Evolutionary conservation across 208 protist species (phyloP).

Genomic region (Leishmania tropica): DNA sequence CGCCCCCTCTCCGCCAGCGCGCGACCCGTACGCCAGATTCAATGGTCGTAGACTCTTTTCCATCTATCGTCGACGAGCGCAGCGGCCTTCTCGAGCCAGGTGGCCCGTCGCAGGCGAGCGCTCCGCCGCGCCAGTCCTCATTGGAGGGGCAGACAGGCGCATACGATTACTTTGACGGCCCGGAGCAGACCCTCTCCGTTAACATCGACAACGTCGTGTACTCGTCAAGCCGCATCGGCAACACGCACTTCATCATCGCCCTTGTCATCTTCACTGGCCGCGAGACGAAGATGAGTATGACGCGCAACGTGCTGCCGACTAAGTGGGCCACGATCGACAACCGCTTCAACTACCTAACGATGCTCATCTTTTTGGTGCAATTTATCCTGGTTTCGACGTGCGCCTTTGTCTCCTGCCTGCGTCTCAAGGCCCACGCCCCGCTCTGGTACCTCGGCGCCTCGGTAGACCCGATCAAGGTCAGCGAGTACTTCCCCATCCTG

Average conservation of each 20-base stretch:
- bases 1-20: slow-evolving; percentile 13
- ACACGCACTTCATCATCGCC: slow-evolving; percentile 84
- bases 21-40: neutral
- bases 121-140: neutral
- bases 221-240: slow-evolving; percentile 69
- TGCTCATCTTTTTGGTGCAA: slow-evolving; percentile 91
- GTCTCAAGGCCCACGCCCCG: slow-evolving; percentile 29
- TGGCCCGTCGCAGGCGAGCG: no score
- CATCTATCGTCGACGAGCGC: neutral
- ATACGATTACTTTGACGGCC: slow-evolving; percentile 9
- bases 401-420: slow-evolving; percentile 54
- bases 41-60: neutral
- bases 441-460: slow-evolving; percentile 69
- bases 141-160: neutral
- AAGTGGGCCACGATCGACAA: slow-evolving; percentile 94
- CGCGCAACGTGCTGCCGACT: slow-evolving; percentile 64
- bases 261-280: slow-evolving; percentile 93
- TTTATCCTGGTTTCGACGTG: slow-evolving; percentile 78
- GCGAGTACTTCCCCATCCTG: slow-evolving; percentile 71
- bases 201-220: slow-evolving; percentile 80
- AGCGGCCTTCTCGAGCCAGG: neutral
- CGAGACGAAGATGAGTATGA: slow-evolving; percentile 92
- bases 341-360: slow-evolving; percentile 75
- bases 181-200: slow-evolving; percentile 34
- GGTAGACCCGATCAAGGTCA: slow-evolving; percentile 24